Evolutionary conservation across 2,329 filamentous ascomycete genomes (phyloP).

Genomic region (Pestalotiopsis sp.): DNA sequence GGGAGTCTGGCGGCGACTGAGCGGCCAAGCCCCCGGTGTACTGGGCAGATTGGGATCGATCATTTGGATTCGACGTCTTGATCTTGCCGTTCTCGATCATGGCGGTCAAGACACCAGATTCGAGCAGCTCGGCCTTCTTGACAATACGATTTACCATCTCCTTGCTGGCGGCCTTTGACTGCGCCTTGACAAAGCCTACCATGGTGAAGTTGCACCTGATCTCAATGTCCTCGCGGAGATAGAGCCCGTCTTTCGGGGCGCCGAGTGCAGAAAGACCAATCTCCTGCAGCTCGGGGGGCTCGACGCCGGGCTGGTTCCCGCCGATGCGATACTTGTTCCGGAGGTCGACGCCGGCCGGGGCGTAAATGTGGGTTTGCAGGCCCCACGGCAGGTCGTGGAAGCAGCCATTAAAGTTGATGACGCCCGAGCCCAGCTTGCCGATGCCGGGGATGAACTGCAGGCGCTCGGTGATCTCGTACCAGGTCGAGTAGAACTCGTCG

Average conservation of each 20-base stretch:
- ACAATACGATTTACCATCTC: constrained; percentile 70
- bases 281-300: constrained; percentile 63
- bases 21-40: constrained; percentile 24
- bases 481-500: constrained; percentile 74
- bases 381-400: constrained; percentile 76
- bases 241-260: constrained; percentile 65
- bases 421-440: constrained; percentile 65
- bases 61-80: constrained; percentile 57
- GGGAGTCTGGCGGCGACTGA: constrained; percentile 30
- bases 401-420: constrained; percentile 70
- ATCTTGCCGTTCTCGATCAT: constrained; percentile 69
- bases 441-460: constrained; percentile 70
- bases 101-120: constrained; percentile 65
- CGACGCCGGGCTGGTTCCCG: constrained; percentile 68
- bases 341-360: constrained; percentile 67
- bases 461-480: constrained; percentile 73
- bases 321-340: constrained; percentile 69
- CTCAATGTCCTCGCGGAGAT: constrained; percentile 71
- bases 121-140: constrained; percentile 71
- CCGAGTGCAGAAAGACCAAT: constrained; percentile 62
- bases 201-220: constrained; percentile 70
- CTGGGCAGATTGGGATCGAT: constrained; percentile 25
- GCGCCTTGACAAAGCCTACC: constrained; percentile 66
- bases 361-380: constrained; percentile 72
- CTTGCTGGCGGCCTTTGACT: constrained; percentile 67